phyloP scores from a whole-genome alignment of 1,284 basidiomycete species.

The Ustilago curta region DNA sequence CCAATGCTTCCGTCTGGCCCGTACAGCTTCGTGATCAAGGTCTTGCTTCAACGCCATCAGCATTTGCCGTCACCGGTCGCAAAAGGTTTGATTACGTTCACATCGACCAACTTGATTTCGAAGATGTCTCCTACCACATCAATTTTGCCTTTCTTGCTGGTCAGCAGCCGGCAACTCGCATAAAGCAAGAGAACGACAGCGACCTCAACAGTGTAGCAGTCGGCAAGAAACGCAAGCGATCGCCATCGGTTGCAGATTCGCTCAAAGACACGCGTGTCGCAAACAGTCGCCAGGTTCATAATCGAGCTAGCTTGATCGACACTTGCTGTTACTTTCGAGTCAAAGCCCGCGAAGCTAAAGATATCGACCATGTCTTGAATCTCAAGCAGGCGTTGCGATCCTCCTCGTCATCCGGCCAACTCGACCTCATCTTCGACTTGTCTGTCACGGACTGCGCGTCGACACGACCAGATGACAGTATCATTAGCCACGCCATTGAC shows the following conservation, averaged over 20 bases:
- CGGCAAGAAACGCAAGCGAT: conserved; percentile 21
- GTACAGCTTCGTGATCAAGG: conserved; percentile 29
- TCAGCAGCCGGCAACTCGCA: not conserved
- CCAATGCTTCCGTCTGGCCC: conserved; percentile 39
- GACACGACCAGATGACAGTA: conserved; percentile 8
- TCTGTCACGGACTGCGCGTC: not conserved
- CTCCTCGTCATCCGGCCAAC: not conserved
- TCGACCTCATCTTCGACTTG: conserved; percentile 13
- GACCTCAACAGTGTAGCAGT: not conserved
- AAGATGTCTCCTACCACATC: conserved; percentile 42
- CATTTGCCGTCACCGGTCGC: not conserved
- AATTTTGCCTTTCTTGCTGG: conserved; percentile 21
- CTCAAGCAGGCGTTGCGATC: conserved; percentile 14
- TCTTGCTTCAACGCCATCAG: not conserved
- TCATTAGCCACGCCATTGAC: conserved; percentile 13
- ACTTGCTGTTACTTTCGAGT: conserved; percentile 34
- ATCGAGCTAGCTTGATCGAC: conserved; percentile 16
- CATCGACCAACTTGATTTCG: conserved; percentile 37
- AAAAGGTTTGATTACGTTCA: conserved; percentile 14
- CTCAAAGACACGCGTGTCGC: not conserved
- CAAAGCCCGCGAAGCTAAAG: conserved; percentile 19
- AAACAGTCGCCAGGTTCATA: not conserved
- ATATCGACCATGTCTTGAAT: conserved; percentile 17
- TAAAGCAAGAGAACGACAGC: not conserved
- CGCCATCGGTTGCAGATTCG: not conserved